These are phyloP conservation scores for Aschersonia sp. DNA, from an alignment of 2,329 filamentous ascomycete genomes.

Conservation along the genomic window DNA sequence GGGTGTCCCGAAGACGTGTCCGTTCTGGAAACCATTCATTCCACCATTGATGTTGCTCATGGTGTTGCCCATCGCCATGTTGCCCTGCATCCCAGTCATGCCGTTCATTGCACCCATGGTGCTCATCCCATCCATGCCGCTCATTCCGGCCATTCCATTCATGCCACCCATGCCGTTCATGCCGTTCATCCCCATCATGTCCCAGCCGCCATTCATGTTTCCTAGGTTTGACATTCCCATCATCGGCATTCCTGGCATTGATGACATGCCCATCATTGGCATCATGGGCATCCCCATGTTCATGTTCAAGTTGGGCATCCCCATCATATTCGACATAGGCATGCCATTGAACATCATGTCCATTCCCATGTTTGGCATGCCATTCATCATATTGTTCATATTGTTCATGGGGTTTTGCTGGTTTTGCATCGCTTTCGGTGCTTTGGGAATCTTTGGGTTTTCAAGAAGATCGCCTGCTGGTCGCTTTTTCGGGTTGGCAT, in stretches of 20 bases:
- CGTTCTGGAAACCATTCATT: constrained; percentile 19
- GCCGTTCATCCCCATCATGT: constrained; percentile 17
- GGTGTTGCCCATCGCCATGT: constrained; percentile 6
- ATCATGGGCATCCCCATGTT: background rate
- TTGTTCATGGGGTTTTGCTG: constrained; percentile 29
- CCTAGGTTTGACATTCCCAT: constrained; percentile 11
- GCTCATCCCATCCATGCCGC: constrained; percentile 13
- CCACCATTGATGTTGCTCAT: constrained; percentile 13
- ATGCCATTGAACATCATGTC: constrained; percentile 21
- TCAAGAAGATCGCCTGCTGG: constrained; percentile 59
- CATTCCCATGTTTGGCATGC: constrained; percentile 23
- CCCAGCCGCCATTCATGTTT: constrained; percentile 18
- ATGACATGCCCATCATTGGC: constrained; percentile 17
- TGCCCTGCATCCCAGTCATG: constrained; percentile 12
- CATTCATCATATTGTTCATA: constrained; percentile 32
- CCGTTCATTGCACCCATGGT: constrained; percentile 15
- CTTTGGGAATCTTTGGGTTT: constrained; percentile 51
- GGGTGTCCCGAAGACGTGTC: constrained; percentile 29
- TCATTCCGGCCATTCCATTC: constrained; percentile 9
- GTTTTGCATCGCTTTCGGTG: constrained; percentile 49
- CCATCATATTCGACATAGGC: constrained; percentile 10
- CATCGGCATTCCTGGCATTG: constrained; percentile 21
- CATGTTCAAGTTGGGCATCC: constrained; percentile 6
- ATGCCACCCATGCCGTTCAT: constrained; percentile 8
- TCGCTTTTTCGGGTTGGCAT: constrained; percentile 55